These are phyloP conservation scores for Xylariaceae sp. DNA, from an alignment of 2,329 filamentous ascomycete species.

Conservation along the genomic window DNA sequence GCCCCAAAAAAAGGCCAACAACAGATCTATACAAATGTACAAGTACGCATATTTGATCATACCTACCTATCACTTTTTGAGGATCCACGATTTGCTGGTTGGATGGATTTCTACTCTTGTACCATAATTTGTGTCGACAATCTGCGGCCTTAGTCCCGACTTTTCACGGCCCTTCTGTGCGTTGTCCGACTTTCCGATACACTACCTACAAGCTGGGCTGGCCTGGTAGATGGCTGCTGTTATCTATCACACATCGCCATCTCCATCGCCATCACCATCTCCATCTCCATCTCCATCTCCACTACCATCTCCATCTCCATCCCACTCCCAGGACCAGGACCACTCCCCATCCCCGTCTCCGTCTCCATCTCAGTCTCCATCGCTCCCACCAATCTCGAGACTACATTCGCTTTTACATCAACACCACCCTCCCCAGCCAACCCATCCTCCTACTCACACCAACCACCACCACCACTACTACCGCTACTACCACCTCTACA, in stretches of 20 bases:
- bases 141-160: conserved; percentile 10
- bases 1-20: conserved; percentile 10
- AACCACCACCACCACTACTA: conserved; percentile 8
- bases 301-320: conserved; percentile 2
- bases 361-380: not conserved
- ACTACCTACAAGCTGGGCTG: too few relatives aligned
- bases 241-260: conserved; percentile 12
- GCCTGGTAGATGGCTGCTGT: conserved; percentile 21
- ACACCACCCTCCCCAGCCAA: conserved; percentile 18
- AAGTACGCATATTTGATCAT: conserved; percentile 13
- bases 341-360: conserved; percentile 1
- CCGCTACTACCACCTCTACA: not conserved
- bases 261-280: conserved; percentile 6
- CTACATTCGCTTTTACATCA: conserved; percentile 16
- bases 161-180: conserved; percentile 9
- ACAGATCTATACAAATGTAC: not conserved
- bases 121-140: conserved; percentile 11
- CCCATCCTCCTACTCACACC: conserved; percentile 18
- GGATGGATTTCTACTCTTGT: conserved; percentile 9
- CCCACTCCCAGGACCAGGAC: not conserved
- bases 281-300: not conserved
- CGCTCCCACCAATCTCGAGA: conserved; percentile 10
- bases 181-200: conserved; percentile 8
- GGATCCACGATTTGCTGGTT: conserved; percentile 14
- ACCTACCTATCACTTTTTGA: conserved; percentile 1